Evolutionary conservation across 306 rosid species (phyloP), one percentile per base, ranked within the genome.

Genomic region (Quercus bicolor): DNA sequence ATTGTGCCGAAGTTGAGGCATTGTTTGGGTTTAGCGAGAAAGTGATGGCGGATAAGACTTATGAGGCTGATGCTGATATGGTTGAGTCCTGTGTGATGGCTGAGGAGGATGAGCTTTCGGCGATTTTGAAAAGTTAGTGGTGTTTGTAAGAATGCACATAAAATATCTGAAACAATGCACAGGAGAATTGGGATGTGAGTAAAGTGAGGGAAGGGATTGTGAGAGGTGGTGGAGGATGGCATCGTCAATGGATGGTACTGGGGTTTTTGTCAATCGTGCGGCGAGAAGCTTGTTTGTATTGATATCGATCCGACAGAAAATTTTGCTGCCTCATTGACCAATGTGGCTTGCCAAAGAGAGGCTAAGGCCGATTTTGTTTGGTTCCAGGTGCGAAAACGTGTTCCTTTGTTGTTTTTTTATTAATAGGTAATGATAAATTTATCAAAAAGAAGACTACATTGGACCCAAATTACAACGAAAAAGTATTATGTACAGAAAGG

Each of bases 171-270:
- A 83, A 83, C 89, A 77, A 77, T 96, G 89, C 98, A 88, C 33
- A 86, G 93, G 82, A 85, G 79, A 28, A n/a, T 19, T 89, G 97
- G 99, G 92, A 93, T 83, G 86, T 51, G 75, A 66, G 62, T 9
- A 83, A 80, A 70, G 85, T 93, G 75, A 86, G 56, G 76, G 84
- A 91, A 78, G 96, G 92, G 75, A 56, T 88, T 74, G 77, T 20
- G 65, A 80, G 51, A 62, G 93, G 94, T 69, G 99, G 98, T 80
- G 99, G 98, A 73, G 99, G 99, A 66, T 96, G 99, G 98, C 99
- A 93, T 84, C 97, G 99, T 68, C 89, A 90, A 87, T 96, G 80
- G 80, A 88, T 24, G 90, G 83, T 56, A 81, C 53, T 12, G 96
- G 98, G 2, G 23, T 71, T 64, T 71, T 64, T 96, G 99, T 83